Base-by-base conservation (phyloP, 768 basidiomycete species). In the Lentinula raphanica region DNA sequence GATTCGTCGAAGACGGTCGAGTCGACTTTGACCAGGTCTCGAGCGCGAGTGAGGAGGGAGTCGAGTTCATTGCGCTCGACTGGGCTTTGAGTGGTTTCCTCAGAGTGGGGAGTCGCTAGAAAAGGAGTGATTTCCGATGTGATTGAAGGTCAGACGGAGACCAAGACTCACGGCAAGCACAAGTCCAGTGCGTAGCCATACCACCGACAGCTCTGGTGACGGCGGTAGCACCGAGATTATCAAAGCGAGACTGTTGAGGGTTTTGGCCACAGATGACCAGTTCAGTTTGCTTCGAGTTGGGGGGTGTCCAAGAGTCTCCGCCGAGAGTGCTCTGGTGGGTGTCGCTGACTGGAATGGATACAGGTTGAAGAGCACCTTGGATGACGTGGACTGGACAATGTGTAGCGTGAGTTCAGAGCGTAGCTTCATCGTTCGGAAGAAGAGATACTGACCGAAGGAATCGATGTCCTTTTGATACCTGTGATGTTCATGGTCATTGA, bases 171-270 rank as follows among this genome's bases (percentile, higher is more conserved):
- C 35, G 50, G 13, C 32, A 40, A 28, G 27, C 39, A 39, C 48
- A 54, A 21, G 50, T 49, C 48, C 58, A 59, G 19, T 59, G 58
- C 39, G 58, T 59, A 29, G 50, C 50, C 58, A 59, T 59, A 19
- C 58, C 58, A 8, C 58, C 58, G 17, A 59, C 58, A 21, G 50
- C 42, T 29, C 58, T 36, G 0, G 58, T 54, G 4, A 59, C 40
- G 23, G 50, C 50, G 27, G 21, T 27, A 0, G 49, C 50, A 3
- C 38, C 27, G 9, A 59, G 49, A 38, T 59, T 59, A n/a, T 6
- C 17, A 11, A 13, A 25, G 4, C 49, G 49, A 25, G 19, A 5
- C 27, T 49, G 49, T 7, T 35, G 28, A 35, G 49, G 49, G 23
- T 49, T 49, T 9, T 35, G 28, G 9, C 49, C 49, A 19, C 32